Evolutionary conservation across 768 basidiomycete species (phyloP).

Genomic region (Agrocybe chaxingu): DNA sequence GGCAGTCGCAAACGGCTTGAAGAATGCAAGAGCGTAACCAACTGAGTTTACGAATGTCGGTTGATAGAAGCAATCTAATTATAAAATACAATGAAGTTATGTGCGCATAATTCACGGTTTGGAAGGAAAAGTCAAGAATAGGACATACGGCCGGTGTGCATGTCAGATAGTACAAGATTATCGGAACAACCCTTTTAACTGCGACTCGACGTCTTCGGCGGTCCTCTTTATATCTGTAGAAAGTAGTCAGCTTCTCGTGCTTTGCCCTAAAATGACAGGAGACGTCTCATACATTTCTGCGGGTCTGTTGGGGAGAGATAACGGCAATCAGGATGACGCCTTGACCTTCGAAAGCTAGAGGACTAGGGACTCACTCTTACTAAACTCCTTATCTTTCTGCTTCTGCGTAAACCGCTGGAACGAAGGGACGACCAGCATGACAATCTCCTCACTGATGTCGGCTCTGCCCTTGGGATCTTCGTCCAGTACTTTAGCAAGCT

Average conservation of each 20-base stretch:
- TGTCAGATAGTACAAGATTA: neutral
- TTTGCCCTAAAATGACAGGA: neutral
- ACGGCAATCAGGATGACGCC: constrained; percentile 4
- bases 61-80: too few species aligned
- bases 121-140: neutral
- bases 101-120: too few species aligned
- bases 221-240: constrained; percentile 73
- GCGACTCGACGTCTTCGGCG: constrained; percentile 68
- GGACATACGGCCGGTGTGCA: neutral
- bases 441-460: constrained; percentile 67
- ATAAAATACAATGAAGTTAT: too few species aligned
- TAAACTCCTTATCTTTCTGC: constrained; percentile 78
- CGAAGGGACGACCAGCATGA: constrained; percentile 72
- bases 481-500: constrained; percentile 62
- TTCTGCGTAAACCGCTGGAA: constrained; percentile 74
- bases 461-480: constrained; percentile 63
- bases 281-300: constrained; percentile 55
- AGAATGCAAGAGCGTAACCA: too few species aligned
- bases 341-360: neutral
- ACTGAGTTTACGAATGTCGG: too few species aligned
- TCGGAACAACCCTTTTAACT: constrained; percentile 61
- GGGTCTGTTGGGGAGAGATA: constrained; percentile 45
- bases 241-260: neutral
- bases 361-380: constrained; percentile 58
- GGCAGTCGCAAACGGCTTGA: too few species aligned